Evolutionary conservation across 139 green algal species (phyloP).

Genomic region (Ostreobium quekettii): DNA sequence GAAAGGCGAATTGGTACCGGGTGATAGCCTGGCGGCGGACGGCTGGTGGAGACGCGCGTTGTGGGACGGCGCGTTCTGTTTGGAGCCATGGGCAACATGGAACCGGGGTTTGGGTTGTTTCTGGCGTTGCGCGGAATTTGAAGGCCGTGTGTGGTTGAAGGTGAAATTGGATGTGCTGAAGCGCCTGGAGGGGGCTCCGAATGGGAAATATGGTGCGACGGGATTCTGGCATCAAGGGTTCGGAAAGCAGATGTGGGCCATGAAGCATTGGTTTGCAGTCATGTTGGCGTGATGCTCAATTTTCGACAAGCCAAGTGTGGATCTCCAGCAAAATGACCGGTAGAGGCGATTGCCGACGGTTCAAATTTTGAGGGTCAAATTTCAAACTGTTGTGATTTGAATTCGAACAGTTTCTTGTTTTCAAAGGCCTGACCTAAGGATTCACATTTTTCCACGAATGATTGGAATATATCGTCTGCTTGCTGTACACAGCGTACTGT

Average conservation of each 20-base stretch:
- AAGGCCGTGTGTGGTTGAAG: constrained; percentile 27
- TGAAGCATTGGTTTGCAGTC: neutral
- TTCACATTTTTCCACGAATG: neutral
- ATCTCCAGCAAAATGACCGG: neutral
- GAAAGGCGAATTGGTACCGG: neutral
- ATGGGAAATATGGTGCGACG: constrained; percentile 70
- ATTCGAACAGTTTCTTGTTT: too few species aligned
- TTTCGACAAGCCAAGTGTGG: neutral
- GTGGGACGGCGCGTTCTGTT: neutral
- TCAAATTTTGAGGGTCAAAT: neutral
- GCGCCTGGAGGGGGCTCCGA: constrained; percentile 31
- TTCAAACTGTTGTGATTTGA: constrained; percentile 6
- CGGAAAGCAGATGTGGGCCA: too few species aligned
- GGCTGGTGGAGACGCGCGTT: neutral
- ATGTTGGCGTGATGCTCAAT: neutral
- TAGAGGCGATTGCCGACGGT: neutral
- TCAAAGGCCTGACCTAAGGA: too few species aligned
- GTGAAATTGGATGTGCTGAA: constrained; percentile 62
- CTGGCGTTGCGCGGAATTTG: neutral
- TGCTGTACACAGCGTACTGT: neutral
- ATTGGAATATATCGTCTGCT: neutral
- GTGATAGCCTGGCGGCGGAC: neutral
- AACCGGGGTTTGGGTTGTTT: neutral
- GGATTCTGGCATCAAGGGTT: neutral
- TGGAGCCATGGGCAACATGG: neutral